Evolutionary conservation across 495 filamentous ascomycete genomes (phyloP), one percentile per base, ranked within the genome.

Genomic region (Aspergillus bridgeri): DNA sequence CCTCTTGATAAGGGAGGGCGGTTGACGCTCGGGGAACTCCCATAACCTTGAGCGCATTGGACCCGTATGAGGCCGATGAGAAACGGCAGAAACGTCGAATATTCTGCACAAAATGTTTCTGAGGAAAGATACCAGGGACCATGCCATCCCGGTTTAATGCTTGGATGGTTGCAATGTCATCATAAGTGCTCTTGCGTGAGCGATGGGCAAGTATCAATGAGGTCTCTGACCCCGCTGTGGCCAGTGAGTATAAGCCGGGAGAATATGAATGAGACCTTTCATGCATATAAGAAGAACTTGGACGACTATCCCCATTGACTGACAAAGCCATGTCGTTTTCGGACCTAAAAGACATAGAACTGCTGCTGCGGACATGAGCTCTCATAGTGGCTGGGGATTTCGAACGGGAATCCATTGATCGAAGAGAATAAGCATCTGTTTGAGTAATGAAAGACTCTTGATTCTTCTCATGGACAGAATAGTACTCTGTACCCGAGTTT

Each of bases 31-130:
- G 78, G 45, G 80, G 75, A 49, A 90, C 83, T 4, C 89, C 89
- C 79, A 91, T 82, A 17, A 90, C 74, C 42, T 83, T 81, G 23
- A 91, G 76, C 23, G 91, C 90, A 57, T 78, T 83, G 3, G 86
- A 79, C 1, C 89, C 89, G 57, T 92, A 92, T 0, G 86, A 85
- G 0, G 89, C 89, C 13, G 88, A 89, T 1, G 89, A 83, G 66
- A 90, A 92, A 0, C 88, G 86, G 70, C 86, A 86, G 63, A 89
- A 92, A 33, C 89, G 82, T 18, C 85, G 77, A 17, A 91, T 83
- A 63, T 91, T 92, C 42, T 82, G 80, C 2, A 89, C 75, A 44
- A 92, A 78, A 61, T 89, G 87, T 48, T 79, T 75, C 17, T 78
- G 65, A 1, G 89, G 89, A 54, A 90, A 91, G 25, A 88, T 81